phyloP scores from a whole-genome alignment of 352 stramenopile species.

The Pythium sp. region DNA sequence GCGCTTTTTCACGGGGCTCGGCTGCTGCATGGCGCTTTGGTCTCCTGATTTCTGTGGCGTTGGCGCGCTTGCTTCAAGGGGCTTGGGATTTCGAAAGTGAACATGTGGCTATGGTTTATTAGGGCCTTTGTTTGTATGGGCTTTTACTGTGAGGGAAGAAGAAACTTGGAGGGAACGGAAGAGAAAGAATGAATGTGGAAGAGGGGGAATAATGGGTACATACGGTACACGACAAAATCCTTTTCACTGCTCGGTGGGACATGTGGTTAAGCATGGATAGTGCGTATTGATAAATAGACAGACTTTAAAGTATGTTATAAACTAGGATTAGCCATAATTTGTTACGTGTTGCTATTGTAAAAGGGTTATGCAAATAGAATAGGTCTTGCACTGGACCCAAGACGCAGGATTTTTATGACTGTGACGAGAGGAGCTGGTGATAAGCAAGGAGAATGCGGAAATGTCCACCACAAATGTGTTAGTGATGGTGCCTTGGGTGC shows the following conservation, averaged over 20 bases:
- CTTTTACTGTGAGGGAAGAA: neutral
- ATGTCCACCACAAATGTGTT: too few relatives aligned
- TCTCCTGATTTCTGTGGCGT: neutral
- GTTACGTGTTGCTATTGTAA: too few relatives aligned
- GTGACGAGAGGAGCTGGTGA: too few relatives aligned
- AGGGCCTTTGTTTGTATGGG: neutral
- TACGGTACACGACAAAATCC: neutral
- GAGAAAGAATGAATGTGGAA: neutral
- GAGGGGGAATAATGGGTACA: neutral
- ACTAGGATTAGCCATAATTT: too few relatives aligned
- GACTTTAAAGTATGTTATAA: too few relatives aligned
- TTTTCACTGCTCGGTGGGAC: neutral
- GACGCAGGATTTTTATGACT: too few relatives aligned
- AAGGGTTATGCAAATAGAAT: too few relatives aligned
- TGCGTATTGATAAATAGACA: too few relatives aligned
- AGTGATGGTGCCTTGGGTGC: too few relatives aligned
- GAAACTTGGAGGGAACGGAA: neutral
- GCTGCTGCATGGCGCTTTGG: neutral
- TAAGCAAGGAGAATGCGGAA: too few relatives aligned
- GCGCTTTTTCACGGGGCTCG: constrained; percentile 1
- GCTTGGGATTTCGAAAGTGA: neutral
- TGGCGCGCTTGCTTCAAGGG: neutral
- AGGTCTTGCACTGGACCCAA: too few relatives aligned
- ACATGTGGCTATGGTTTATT: neutral
- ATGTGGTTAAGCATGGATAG: neutral